A percentile compares a stretch with the other conserved stretches of the same genome.
These are phyloP conservation scores for Russula emetica DNA, from an alignment of 768 basidiomycete species.

Conservation along the genomic window DNA sequence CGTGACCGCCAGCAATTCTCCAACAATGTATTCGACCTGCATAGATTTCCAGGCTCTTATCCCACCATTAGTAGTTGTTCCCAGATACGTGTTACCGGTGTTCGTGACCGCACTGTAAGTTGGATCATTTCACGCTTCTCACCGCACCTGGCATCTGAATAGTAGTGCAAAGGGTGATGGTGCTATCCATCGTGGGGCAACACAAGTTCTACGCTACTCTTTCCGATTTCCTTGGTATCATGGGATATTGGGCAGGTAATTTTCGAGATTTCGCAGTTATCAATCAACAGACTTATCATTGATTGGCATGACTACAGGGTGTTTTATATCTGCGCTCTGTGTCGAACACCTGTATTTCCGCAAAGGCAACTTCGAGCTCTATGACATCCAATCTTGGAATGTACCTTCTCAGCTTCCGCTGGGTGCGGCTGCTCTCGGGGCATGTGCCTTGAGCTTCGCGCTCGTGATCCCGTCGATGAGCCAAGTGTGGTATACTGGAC, in stretches of 20 bases:
- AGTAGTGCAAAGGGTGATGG: slow-evolving; percentile 48
- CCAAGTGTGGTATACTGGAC: slow-evolving; percentile 68
- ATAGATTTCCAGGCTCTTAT: slow-evolving; percentile 68
- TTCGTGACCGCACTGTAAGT: slow-evolving; percentile 64
- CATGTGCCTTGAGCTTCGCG: slow-evolving; percentile 49
- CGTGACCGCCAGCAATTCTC: slow-evolving; percentile 74
- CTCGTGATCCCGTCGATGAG: slow-evolving; percentile 64
- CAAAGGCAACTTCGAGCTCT: slow-evolving; percentile 42
- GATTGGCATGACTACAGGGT: too few relatives aligned
- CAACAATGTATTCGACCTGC: slow-evolving; percentile 77
- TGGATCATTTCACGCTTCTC: neutral
- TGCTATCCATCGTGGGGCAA: slow-evolving; percentile 63
- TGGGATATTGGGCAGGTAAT: slow-evolving; percentile 41
- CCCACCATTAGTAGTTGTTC: slow-evolving; percentile 53
- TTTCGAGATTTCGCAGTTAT: neutral
- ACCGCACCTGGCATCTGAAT: neutral
- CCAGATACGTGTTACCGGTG: slow-evolving; percentile 65
- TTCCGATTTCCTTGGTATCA: slow-evolving; percentile 62
- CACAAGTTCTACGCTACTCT: slow-evolving; percentile 61
- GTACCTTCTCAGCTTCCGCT: slow-evolving; percentile 49
- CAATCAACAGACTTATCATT: slow-evolving; percentile 16
- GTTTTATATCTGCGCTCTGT: slow-evolving; percentile 47
- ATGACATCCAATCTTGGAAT: slow-evolving; percentile 55
- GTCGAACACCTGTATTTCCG: slow-evolving; percentile 68
- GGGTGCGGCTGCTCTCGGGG: slow-evolving; percentile 56